Conservation (phyloP, 495 filamentous ascomycete species). For the Penicillium bialowiezense region DNA sequence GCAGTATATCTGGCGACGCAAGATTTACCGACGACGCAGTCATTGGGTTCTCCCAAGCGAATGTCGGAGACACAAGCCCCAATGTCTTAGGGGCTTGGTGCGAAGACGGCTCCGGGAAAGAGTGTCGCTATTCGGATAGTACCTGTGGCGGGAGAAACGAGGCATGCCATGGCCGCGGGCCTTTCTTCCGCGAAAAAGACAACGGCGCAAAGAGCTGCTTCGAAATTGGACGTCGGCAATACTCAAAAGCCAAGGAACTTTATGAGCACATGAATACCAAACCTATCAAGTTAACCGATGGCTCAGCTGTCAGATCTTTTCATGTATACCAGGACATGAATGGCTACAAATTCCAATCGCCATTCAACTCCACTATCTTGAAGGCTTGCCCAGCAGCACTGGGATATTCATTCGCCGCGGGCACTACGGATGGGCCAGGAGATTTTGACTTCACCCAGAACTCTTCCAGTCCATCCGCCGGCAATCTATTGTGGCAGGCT, state of each 20-base stretch:
- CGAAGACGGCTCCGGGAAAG: conserved; percentile 66
- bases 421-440: conserved; percentile 91
- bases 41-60: conserved; percentile 92
- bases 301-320: conserved; percentile 61
- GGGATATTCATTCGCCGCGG: conserved; percentile 91
- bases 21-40: conserved; percentile 70
- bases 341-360: conserved; percentile 66
- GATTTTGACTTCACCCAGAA: conserved; percentile 95
- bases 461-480: conserved; percentile 64
- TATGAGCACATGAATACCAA: conserved; percentile 52
- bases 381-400: conserved; percentile 87
- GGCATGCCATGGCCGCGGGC: conserved; percentile 81
- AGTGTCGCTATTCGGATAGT: conserved; percentile 70
- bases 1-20: conserved; percentile 53
- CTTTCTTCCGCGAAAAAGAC: conserved; percentile 68
- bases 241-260: conserved; percentile 57
- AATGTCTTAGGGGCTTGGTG: conserved; percentile 86
- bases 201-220: conserved; percentile 70
- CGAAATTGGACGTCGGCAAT: conserved; percentile 70
- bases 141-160: conserved; percentile 76
- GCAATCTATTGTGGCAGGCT: conserved; percentile 76
- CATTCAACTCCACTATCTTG: conserved; percentile 67
- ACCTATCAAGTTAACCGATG: conserved; percentile 48
- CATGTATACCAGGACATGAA: conserved; percentile 77
- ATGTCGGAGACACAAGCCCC: conserved; percentile 88